These are phyloP conservation scores for Nepenthes gracilis DNA, from an alignment of 148 eudicot species.

Conservation along the genomic window DNA sequence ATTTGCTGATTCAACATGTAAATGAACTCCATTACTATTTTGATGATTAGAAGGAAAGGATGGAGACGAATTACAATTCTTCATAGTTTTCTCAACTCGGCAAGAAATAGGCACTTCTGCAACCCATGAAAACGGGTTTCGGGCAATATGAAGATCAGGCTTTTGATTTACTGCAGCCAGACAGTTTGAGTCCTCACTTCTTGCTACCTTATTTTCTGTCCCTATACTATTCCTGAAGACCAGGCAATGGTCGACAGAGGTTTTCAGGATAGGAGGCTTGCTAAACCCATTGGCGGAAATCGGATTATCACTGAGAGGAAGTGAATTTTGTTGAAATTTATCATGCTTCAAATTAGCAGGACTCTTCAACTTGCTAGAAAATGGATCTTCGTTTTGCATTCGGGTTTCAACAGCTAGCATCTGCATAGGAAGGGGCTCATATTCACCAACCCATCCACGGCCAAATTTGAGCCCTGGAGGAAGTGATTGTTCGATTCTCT, in stretches of 20 bases:
- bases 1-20: constrained; percentile 11
- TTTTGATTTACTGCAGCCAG: constrained; percentile 28
- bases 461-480: constrained; percentile 66
- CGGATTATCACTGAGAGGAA: no score
- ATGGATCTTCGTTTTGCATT: constrained; percentile 24
- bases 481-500: constrained; percentile 56
- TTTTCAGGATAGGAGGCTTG: no score
- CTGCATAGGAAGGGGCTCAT: constrained; percentile 69
- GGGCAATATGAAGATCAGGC: constrained; percentile 10
- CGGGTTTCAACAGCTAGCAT: constrained; percentile 22
- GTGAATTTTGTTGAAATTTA: no score
- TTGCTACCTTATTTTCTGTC: constrained; percentile 25
- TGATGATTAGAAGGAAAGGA: constrained; percentile 39
- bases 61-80: constrained; percentile 19
- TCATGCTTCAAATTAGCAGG: no score
- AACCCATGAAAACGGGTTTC: constrained; percentile 6
- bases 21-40: constrained; percentile 23
- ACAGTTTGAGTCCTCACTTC: constrained; percentile 41
- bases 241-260: no score
- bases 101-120: constrained; percentile 18
- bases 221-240: constrained; percentile 18
- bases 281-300: no score
- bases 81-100: constrained; percentile 16
- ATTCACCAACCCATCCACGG: constrained; percentile 91
- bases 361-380: constrained; percentile 12